Conservation (phyloP, 108 stramenopile genomes). For the Cyclostephanos invisitatus region DNA sequence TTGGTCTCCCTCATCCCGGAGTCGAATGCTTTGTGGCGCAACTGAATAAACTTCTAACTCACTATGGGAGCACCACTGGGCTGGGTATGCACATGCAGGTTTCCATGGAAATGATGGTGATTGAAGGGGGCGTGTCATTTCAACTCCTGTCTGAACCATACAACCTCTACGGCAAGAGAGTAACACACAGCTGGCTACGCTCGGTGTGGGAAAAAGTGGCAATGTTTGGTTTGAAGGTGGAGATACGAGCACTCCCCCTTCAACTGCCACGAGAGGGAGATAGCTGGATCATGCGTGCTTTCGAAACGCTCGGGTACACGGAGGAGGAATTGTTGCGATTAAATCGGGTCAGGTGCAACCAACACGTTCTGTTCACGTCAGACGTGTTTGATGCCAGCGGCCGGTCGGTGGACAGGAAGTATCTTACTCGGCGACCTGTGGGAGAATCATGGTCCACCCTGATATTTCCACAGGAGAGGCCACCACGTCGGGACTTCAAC, state of each 20-base stretch:
- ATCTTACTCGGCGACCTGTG: neutral
- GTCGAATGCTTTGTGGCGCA: conserved; percentile 7
- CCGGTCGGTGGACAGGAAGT: conserved; percentile 8
- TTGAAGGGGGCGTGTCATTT: conserved; percentile 13
- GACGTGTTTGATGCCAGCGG: conserved; percentile 19
- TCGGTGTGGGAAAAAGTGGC: conserved; percentile 24
- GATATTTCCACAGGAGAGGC: neutral
- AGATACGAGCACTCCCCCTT: neutral
- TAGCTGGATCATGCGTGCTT: conserved; percentile 18
- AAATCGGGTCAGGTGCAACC: conserved; percentile 17
- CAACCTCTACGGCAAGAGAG: neutral
- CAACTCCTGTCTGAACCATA: conserved; percentile 9
- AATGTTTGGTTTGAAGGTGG: neutral
- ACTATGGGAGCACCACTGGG: conserved; percentile 9
- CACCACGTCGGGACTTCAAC: neutral
- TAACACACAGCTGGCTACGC: conserved; percentile 15
- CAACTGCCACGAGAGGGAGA: conserved; percentile 23
- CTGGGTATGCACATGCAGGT: conserved; percentile 2
- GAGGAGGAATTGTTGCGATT: neutral
- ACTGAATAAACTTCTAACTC: neutral
- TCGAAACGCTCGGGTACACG: conserved; percentile 4
- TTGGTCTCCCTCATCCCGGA: conserved; percentile 9
- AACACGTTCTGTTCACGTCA: conserved; percentile 31
- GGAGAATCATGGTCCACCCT: no score
- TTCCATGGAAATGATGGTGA: neutral